Percentiles rank a stretch among this genome's conserved stretches.
phyloP scores from a whole-genome alignment of 2,329 filamentous ascomycete species.

The Orbilia blumenaviensis region DNA sequence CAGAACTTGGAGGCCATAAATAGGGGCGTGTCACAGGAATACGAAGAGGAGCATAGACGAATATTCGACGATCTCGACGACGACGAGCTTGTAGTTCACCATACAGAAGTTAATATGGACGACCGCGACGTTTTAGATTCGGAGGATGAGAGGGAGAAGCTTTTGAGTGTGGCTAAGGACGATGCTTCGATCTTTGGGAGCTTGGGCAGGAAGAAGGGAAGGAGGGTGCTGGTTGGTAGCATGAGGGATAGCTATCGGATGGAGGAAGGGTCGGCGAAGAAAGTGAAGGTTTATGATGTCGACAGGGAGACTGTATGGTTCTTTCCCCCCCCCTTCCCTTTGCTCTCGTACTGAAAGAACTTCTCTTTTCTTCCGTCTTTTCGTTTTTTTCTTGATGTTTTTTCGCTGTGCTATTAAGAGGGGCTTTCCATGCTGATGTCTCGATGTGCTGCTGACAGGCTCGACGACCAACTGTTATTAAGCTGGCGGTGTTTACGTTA shows the following conservation, averaged over 20 bases:
- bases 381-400: conserved; percentile 10
- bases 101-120: conserved; percentile 72
- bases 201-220: conserved; percentile 56
- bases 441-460: conserved; percentile 44
- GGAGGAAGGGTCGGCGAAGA: conserved; percentile 53
- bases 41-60: conserved; percentile 44
- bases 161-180: conserved; percentile 63
- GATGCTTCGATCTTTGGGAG: conserved; percentile 56
- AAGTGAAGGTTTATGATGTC: conserved; percentile 49
- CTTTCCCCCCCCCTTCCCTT: no score
- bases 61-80: conserved; percentile 69
- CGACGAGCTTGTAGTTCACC: conserved; percentile 66
- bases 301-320: conserved; percentile 39
- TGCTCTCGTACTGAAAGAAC: no score
- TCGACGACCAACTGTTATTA: conserved; percentile 55
- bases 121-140: conserved; percentile 77
- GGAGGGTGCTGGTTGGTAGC: conserved; percentile 57
- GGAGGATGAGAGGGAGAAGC: conserved; percentile 74
- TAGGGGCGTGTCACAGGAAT: conserved; percentile 48
- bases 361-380: no score
- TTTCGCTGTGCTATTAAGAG: no score
- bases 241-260: conserved; percentile 53
- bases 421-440: neutral
- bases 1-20: conserved; percentile 71
- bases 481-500: conserved; percentile 51